Base-by-base conservation (phyloP, 2,329 filamentous ascomycete species). In the Aspergillus sp. region DNA sequence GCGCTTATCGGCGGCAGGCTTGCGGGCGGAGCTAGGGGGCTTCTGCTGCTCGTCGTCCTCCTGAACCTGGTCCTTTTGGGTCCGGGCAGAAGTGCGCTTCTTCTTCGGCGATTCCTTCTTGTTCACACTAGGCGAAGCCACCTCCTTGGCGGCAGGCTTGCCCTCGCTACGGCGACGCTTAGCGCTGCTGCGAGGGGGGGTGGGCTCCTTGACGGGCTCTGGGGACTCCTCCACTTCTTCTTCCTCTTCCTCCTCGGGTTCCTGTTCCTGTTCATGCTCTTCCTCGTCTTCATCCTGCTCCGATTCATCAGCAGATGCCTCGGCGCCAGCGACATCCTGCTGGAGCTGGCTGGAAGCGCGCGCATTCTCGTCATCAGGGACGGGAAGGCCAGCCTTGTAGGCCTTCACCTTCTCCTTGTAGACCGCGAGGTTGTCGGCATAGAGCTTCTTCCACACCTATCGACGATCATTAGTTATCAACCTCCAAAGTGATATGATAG, bases 381-480 rank as follows among this genome's bases (percentile, higher is more conserved):
- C 62, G 10, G 67, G 67, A 36, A 64, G 66, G n/a, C 68, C 70
- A 40, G 74, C 74, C 57, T 79, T 76, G 69, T 83, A 85, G 4
- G 69, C 71, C 40, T 70, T 69, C 59, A 79, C 70, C 41, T 77
- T 73, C 43, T 73, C 66, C 52, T 78, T 75, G 66, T 81, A 83
- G 35, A 72, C 64, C 39, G 76, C 74, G 51, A 81, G 70, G 47
- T 78, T 78, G 48, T 70, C 66, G 49, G 74, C 70, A 61, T 84
- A 84, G n/a, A 76, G 70, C 27, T 74, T 69, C 53, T 77, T 75
- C 71, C 78, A 82, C 42, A 70, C 50, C 75, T 78, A 46, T 27
- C 27, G n/a, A 43, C 45, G 5, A 38, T 28, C 26, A 43, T 56
- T 44, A 55, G 51, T 26, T 33, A 39, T 9, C 12, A 27, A 6